A percentile compares a stretch with the other conserved stretches of the same genome.
Conservation (phyloP, 2,329 filamentous ascomycete species). For the Nemania abortiva region DNA sequence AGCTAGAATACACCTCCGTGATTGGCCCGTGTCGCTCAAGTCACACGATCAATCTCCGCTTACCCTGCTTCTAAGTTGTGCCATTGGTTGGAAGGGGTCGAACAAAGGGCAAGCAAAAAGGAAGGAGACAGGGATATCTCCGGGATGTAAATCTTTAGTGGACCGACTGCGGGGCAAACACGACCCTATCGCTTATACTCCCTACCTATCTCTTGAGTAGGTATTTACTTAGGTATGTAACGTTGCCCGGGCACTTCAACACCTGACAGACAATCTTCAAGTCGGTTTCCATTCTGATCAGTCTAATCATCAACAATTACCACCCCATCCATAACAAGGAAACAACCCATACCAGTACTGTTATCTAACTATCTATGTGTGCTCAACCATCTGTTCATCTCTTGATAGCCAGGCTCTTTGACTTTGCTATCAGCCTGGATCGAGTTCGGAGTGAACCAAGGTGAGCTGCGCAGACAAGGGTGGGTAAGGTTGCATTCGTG, state of each 20-base stretch:
- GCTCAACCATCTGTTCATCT: slow-evolving; percentile 7
- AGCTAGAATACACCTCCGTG: slow-evolving; percentile 30
- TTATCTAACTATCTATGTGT: neutral
- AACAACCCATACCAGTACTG: neutral
- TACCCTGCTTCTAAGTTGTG: neutral
- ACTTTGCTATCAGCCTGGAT: neutral
- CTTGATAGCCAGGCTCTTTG: neutral
- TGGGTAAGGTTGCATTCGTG: slow-evolving; percentile 9
- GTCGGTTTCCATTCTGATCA: neutral
- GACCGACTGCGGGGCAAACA: slow-evolving; percentile 26
- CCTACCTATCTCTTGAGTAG: slow-evolving; percentile 10
- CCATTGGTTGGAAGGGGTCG: slow-evolving; percentile 41
- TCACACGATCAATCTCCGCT: slow-evolving; percentile 37
- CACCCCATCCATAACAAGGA: neutral
- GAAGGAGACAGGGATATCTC: slow-evolving; percentile 38
- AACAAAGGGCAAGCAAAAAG: slow-evolving; percentile 35
- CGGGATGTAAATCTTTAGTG: slow-evolving; percentile 16
- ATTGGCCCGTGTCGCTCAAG: slow-evolving; percentile 41
- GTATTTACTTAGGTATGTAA: slow-evolving; percentile 42
- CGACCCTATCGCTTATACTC: neutral
- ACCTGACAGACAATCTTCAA: slow-evolving; percentile 6
- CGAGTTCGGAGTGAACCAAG: neutral
- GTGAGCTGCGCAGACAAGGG: neutral
- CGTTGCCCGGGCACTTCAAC: slow-evolving; percentile 42
- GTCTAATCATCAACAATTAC: neutral